phyloP scores from a whole-genome alignment of 225 moss, liverwort and hornwort genomes.

The Antitrichia curtipendula region DNA sequence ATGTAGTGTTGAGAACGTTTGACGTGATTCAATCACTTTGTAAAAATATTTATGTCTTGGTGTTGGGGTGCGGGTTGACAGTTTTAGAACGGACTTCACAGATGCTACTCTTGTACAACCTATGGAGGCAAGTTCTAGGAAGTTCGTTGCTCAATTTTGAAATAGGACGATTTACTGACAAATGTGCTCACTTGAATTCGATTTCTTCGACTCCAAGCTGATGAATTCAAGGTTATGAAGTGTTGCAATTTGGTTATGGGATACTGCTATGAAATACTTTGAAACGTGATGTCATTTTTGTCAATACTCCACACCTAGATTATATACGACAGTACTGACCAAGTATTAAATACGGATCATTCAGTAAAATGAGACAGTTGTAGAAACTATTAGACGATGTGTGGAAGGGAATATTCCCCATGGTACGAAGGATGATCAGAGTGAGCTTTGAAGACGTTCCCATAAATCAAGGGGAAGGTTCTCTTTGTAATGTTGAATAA shows the following conservation, averaged over 20 bases:
- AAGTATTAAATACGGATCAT: neutral
- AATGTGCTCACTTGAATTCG: neutral
- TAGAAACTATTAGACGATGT: neutral
- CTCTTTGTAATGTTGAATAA: neutral
- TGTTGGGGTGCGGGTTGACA: constrained; percentile 14
- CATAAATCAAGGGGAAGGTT: neutral
- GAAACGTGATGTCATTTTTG: neutral
- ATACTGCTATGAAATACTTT: neutral
- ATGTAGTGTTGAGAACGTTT: neutral
- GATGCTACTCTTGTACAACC: neutral
- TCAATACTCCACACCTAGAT: neutral
- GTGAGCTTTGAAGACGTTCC: neutral
- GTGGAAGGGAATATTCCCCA: neutral
- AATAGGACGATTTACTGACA: neutral
- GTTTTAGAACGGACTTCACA: neutral
- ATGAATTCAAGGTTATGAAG: neutral
- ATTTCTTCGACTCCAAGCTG: neutral
- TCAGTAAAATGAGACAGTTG: neutral
- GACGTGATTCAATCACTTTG: neutral
- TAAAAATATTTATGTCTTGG: constrained; percentile 4
- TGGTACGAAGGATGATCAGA: neutral
- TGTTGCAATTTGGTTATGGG: neutral
- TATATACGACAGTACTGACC: neutral
- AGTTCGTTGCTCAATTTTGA: neutral
- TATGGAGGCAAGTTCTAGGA: neutral